Percentiles rank a stretch among this genome's conserved stretches.
Evolutionary conservation across 2,329 filamentous ascomycete species (phyloP).

Genomic region (Claviceps maximensis): DNA sequence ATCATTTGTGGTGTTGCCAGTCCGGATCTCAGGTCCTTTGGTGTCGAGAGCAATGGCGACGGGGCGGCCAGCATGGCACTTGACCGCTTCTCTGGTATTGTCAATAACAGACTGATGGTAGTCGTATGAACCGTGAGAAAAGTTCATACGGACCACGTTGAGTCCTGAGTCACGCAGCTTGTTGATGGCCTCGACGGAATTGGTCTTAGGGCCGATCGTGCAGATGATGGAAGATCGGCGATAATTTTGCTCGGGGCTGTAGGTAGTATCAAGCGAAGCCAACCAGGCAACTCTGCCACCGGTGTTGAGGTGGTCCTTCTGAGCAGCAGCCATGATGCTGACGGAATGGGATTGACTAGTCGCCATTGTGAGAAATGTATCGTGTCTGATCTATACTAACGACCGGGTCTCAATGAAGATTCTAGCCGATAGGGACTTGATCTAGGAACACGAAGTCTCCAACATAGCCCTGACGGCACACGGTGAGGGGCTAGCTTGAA

Average conservation of each 20-base stretch:
- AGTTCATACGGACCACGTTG: slow-evolving; percentile 99
- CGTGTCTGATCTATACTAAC: slow-evolving; percentile 1
- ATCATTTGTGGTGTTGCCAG: slow-evolving; percentile 61
- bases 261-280: slow-evolving; percentile 71
- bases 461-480: background rate
- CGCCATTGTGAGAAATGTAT: slow-evolving; percentile 18
- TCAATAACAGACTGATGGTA: slow-evolving; percentile 99
- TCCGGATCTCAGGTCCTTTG: slow-evolving; percentile 50
- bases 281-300: slow-evolving; percentile 58
- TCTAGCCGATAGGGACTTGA: background rate
- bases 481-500: background rate
- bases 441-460: background rate
- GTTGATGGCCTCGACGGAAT: slow-evolving; percentile 95
- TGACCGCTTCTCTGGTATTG: slow-evolving; percentile 80
- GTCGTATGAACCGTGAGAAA: slow-evolving; percentile 68
- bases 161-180: slow-evolving; percentile 79
- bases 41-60: slow-evolving; percentile 86
- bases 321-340: slow-evolving; percentile 45
- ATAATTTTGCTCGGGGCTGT: slow-evolving; percentile 75
- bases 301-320: slow-evolving; percentile 75
- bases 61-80: slow-evolving; percentile 63
- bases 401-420: background rate
- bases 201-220: slow-evolving; percentile 98
- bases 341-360: slow-evolving; percentile 20
- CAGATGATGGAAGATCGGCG: slow-evolving; percentile 97